These are phyloP conservation scores for Lodderomyces beijingensis DNA, from an alignment of 1,139 yeast genomes.

Conservation along the genomic window DNA sequence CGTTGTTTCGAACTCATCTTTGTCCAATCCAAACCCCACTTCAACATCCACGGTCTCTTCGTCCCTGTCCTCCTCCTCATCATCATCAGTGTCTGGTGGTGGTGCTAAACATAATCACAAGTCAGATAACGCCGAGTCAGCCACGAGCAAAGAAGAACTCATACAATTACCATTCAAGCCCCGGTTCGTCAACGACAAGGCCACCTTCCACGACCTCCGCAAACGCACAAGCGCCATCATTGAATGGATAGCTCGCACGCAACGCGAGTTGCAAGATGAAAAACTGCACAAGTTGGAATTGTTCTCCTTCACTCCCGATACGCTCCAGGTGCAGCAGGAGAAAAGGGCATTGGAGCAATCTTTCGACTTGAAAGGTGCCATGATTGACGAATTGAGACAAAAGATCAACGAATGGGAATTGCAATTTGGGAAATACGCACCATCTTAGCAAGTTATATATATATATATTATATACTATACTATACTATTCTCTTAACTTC, in stretches of 20 bases:
- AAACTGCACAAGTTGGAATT: constrained; percentile 51
- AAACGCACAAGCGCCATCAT: constrained; percentile 85
- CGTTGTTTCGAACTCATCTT: neutral
- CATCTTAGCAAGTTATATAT: constrained; percentile 16
- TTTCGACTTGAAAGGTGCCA: constrained; percentile 54
- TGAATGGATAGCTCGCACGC: constrained; percentile 85
- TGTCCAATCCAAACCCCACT: too few species aligned
- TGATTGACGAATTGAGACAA: constrained; percentile 69
- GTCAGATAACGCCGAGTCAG: constrained; percentile 2
- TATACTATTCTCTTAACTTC: too few species aligned
- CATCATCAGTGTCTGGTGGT: constrained; percentile 5
- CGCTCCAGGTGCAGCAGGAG: constrained; percentile 26
- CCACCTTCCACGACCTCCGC: constrained; percentile 75
- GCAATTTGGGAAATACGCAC: constrained; percentile 55
- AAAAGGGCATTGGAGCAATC: constrained; percentile 32
- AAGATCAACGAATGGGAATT: constrained; percentile 75
- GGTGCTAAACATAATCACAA: constrained; percentile 1
- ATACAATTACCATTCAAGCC: constrained; percentile 74
- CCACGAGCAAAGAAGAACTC: constrained; percentile 32
- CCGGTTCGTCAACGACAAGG: constrained; percentile 70
- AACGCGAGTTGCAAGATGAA: constrained; percentile 72
- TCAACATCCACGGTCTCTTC: constrained; percentile 1
- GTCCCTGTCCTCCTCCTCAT: constrained; percentile 4
- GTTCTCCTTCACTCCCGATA: constrained; percentile 20
- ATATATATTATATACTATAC: too few species aligned